Conservation (phyloP, 2,329 filamentous ascomycete species). For the Phaeoacremonium minimum region DNA sequence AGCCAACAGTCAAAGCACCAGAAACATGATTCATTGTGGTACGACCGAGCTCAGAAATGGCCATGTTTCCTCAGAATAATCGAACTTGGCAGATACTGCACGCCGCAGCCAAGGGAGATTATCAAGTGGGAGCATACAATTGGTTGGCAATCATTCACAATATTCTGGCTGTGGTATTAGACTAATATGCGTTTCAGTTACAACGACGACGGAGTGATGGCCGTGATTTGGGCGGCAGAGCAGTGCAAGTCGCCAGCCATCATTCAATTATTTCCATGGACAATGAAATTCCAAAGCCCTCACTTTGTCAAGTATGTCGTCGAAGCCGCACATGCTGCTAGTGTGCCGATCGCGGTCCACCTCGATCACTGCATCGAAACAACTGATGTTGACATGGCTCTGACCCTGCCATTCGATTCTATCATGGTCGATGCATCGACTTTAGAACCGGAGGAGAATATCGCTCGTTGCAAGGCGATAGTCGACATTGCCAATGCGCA, state of each 20-base stretch:
- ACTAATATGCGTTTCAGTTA: conserved; percentile 23
- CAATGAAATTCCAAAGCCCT: conserved; percentile 51
- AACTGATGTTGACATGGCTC: conserved; percentile 18
- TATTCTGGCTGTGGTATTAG: neutral
- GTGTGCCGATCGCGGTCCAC: conserved; percentile 49
- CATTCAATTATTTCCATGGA: conserved; percentile 65
- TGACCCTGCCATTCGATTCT: conserved; percentile 47
- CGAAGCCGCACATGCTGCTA: conserved; percentile 40
- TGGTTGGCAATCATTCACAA: neutral
- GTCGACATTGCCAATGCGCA: conserved; percentile 52
- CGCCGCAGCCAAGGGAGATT: conserved; percentile 1
- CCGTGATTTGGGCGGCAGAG: conserved; percentile 57
- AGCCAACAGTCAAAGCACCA: too few species aligned
- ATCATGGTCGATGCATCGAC: conserved; percentile 68
- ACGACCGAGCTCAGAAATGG: too few species aligned
- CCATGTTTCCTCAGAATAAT: too few species aligned
- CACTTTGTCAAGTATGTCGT: conserved; percentile 41
- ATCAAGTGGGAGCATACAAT: conserved; percentile 1
- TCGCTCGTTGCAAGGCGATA: conserved; percentile 51
- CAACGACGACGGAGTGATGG: conserved; percentile 60
- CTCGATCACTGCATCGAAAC: conserved; percentile 51
- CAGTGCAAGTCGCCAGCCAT: conserved; percentile 54
- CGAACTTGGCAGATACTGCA: too few species aligned
- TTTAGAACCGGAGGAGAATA: conserved; percentile 59
- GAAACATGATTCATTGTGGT: too few species aligned